Percentiles rank a stretch among this genome's conserved stretches.
Conservation (phyloP, 495 filamentous ascomycete species). For the Aspergillus olivimuriae region DNA sequence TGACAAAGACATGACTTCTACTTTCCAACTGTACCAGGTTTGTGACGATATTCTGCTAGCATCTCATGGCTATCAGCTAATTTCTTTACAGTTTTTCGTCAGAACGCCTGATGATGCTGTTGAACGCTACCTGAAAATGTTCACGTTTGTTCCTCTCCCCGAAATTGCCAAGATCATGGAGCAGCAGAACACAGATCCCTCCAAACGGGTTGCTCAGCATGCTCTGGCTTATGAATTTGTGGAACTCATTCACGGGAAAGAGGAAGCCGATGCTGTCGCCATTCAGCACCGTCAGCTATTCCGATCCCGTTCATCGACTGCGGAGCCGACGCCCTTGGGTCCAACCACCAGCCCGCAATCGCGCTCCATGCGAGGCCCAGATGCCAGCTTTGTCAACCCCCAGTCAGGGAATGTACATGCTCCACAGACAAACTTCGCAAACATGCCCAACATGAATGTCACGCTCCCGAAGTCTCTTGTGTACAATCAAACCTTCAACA, state of each 20-base stretch:
- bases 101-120: constrained; percentile 75
- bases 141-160: constrained; percentile 76
- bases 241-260: constrained; percentile 64
- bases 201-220: constrained; percentile 73
- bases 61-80: too few relatives aligned
- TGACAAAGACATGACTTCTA: constrained; percentile 67
- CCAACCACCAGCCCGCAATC: constrained; percentile 17
- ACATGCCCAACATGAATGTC: constrained; percentile 46
- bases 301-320: constrained; percentile 32
- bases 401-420: constrained; percentile 38
- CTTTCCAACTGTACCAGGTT: constrained; percentile 81
- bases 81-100: constrained; percentile 63
- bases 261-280: constrained; percentile 49
- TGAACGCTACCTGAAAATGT: constrained; percentile 74
- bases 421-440: constrained; percentile 39
- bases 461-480: constrained; percentile 63
- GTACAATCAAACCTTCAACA: constrained; percentile 51
- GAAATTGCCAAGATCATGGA: constrained; percentile 59
- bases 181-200: constrained; percentile 58
- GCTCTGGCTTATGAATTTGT: constrained; percentile 73
- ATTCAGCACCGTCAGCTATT: constrained; percentile 56
- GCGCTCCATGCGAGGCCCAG: constrained; percentile 15
- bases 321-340: constrained; percentile 33
- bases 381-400: constrained; percentile 22
- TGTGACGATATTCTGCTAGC: constrained; percentile 3